Base-by-base conservation (phyloP, 768 basidiomycete genomes). In the Chlorophyllum brunneum region DNA sequence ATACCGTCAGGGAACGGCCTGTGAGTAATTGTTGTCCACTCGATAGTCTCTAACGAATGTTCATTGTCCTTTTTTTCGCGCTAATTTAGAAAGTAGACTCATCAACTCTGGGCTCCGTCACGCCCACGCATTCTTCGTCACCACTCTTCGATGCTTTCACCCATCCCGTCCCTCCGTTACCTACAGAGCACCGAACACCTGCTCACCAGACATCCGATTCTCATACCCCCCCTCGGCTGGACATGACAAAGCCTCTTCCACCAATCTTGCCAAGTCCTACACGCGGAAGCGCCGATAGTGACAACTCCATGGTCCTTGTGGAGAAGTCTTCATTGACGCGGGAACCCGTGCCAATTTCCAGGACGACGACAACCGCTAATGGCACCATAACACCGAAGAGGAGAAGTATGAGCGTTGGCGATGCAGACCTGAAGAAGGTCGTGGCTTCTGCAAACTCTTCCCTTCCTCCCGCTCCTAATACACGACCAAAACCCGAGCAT, bases 381-480 rank as follows among this genome's bases (percentile, higher is more conserved):
- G 51, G 51, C 29, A 53, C 34, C 24, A 7, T 53, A 22, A 65
- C 58, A 44, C 65, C 64, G 56, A 83, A 85, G 58, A 79, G 85
- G 58, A 72, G 88, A 54, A 89, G 86, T 62, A 80, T 84, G 79
- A 90, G 88, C 58, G 80, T 86, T 46, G 78, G 85, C 45, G 81
- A 86, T 61, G 75, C 76, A 5, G 86, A 86, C 33, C 58, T 78
- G 43, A 76, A 80, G 63, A 76, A 75, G 56, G 63, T 69, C 2
- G 64, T 71, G 54, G 49, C 72, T 18, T 64, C 73, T 30, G 60
- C 74, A 5, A 56, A 67, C 13, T 68, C 70, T 42, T 69, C 70
- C 20, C 66, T 70, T 5, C 71, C 75, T 22, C 58, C 69, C 34
- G 63, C 72, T 18, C 53, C 61, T 30, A 53, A 45, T 41, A 29